phyloP scores from a whole-genome alignment of 2,329 filamentous ascomycete genomes.

The Talaromyces sp. region DNA sequence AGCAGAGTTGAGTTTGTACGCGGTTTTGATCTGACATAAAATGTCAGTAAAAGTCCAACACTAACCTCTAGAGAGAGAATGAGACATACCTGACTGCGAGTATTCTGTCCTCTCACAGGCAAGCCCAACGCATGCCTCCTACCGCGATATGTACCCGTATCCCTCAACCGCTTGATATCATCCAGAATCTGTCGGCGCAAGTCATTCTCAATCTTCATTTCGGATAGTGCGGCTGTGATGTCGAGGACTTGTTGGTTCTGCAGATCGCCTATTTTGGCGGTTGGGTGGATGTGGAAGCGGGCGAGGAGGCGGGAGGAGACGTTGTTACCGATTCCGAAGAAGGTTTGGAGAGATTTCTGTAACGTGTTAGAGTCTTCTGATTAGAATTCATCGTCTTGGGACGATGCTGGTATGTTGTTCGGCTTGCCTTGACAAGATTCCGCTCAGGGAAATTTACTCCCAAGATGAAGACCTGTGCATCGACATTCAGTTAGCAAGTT shows the following conservation, averaged over 20 bases:
- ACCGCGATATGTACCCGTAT: slow-evolving; percentile 87
- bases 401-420: not conserved
- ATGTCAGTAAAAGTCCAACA: not conserved
- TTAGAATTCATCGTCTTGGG: not conserved
- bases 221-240: slow-evolving; percentile 78
- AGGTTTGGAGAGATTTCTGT: slow-evolving; percentile 64
- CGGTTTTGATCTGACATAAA: slow-evolving; percentile 53
- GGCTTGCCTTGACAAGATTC: slow-evolving; percentile 73
- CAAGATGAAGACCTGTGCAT: slow-evolving; percentile 72
- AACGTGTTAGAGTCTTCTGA: slow-evolving; percentile 2
- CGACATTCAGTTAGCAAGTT: not conserved
- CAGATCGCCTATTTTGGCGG: slow-evolving; percentile 71
- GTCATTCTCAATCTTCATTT: slow-evolving; percentile 93
- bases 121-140: slow-evolving; percentile 87
- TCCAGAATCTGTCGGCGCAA: slow-evolving; percentile 72
- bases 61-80: not conserved
- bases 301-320: slow-evolving; percentile 74
- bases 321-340: slow-evolving; percentile 78
- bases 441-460: slow-evolving; percentile 81
- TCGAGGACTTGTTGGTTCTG: slow-evolving; percentile 73
- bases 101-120: slow-evolving; percentile 86
- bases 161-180: slow-evolving; percentile 79
- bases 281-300: slow-evolving; percentile 82
- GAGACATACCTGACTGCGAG: slow-evolving; percentile 65
- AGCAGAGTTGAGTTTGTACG: slow-evolving; percentile 57